Percentiles rank a stretch among this genome's conserved stretches.
These are phyloP conservation scores for Paecilomyces formosus DNA, from an alignment of 2,329 filamentous ascomycete genomes.

Conservation along the genomic window DNA sequence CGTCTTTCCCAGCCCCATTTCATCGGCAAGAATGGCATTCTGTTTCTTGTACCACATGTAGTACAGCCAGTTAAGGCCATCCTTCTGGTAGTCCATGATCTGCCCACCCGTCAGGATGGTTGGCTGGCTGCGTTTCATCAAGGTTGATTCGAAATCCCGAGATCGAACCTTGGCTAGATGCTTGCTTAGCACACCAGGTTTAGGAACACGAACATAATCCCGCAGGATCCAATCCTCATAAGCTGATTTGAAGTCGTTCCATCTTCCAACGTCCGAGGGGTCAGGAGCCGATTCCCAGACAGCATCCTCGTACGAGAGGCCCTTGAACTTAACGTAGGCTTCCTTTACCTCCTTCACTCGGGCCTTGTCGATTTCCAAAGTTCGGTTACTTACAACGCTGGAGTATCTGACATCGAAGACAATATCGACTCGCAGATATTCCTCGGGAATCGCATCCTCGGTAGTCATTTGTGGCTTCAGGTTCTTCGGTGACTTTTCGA, in stretches of 20 bases:
- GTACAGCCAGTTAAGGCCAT: conserved; percentile 91
- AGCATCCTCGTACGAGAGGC: conserved; percentile 79
- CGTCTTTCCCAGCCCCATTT: conserved; percentile 97
- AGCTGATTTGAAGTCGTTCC: conserved; percentile 71
- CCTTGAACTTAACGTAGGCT: conserved; percentile 85
- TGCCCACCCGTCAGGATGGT: conserved; percentile 65
- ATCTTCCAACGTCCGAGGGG: conserved; percentile 54
- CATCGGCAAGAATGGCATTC: conserved; percentile 88
- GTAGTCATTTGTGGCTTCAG: conserved; percentile 60
- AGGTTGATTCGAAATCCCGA: conserved; percentile 56
- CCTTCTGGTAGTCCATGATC: conserved; percentile 87
- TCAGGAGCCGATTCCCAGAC: conserved; percentile 82
- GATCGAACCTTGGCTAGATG: conserved; percentile 62
- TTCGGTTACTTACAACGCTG: conserved; percentile 48
- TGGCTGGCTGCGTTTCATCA: conserved; percentile 67
- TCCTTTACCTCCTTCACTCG: conserved; percentile 65
- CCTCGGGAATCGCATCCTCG: conserved; percentile 78
- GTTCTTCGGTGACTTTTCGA: conserved; percentile 60
- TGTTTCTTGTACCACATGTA: conserved; percentile 77
- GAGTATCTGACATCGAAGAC: conserved; percentile 73
- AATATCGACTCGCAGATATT: conserved; percentile 78
- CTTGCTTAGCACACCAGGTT: conserved; percentile 50
- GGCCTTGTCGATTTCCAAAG: conserved; percentile 62
- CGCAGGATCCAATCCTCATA: conserved; percentile 82
- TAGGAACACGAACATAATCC: conserved; percentile 60